Evolutionary conservation across 352 stramenopile species (phyloP).

Genomic region (Pythium brachiatum): DNA sequence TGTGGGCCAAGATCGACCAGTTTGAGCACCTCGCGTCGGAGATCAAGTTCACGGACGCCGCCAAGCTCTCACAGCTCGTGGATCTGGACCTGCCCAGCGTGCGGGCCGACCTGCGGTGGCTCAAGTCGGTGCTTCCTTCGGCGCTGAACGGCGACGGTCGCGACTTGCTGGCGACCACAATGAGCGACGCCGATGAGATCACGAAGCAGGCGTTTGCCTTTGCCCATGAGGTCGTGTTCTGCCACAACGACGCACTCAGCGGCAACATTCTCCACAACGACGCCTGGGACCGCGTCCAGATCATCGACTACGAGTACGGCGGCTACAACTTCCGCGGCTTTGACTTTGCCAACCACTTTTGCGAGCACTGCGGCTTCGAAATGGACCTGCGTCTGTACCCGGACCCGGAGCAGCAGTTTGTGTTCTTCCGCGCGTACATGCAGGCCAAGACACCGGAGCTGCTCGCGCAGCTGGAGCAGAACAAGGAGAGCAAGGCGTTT

Average conservation of each 20-base stretch:
- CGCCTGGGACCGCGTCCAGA: slow-evolving; percentile 80
- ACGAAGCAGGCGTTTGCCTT: slow-evolving; percentile 76
- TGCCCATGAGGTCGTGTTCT: slow-evolving; percentile 85
- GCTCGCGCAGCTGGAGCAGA: slow-evolving; percentile 57
- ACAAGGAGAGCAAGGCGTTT: slow-evolving; percentile 79
- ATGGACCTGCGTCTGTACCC: slow-evolving; percentile 87
- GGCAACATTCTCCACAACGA: slow-evolving; percentile 83
- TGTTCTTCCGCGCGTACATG: slow-evolving; percentile 89
- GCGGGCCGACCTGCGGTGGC: slow-evolving; percentile 70
- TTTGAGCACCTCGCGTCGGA: slow-evolving; percentile 76
- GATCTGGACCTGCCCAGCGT: slow-evolving; percentile 59
- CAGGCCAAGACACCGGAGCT: slow-evolving; percentile 55
- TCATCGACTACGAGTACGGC: slow-evolving; percentile 96
- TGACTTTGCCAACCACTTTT: slow-evolving; percentile 96
- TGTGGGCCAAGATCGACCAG: slow-evolving; percentile 81
- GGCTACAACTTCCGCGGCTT: slow-evolving; percentile 93
- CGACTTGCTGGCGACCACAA: slow-evolving; percentile 40
- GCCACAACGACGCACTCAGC: slow-evolving; percentile 93
- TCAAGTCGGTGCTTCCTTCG: slow-evolving; percentile 83
- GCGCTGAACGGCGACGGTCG: slow-evolving; percentile 61
- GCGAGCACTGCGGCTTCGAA: slow-evolving; percentile 93
- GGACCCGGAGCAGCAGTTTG: slow-evolving; percentile 72
- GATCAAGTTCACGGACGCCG: slow-evolving; percentile 51
- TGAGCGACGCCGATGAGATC: slow-evolving; percentile 60
- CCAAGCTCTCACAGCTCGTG: slow-evolving; percentile 55